Base-by-base conservation (phyloP, 2,329 filamentous ascomycete genomes). In the Ophiostoma angusticollis region DNA sequence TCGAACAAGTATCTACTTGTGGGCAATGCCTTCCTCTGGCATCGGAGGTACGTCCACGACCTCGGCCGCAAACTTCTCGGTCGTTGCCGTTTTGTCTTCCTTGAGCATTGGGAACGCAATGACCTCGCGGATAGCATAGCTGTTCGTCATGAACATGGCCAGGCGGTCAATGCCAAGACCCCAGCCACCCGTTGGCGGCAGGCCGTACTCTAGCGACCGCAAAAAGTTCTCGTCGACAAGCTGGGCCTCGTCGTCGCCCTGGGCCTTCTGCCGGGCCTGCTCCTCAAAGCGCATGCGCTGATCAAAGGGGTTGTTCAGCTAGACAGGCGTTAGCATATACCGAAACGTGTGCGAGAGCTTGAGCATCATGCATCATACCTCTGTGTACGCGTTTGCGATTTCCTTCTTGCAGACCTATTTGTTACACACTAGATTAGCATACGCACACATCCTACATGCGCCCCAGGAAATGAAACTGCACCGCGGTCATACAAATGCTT, bases 91-190 rank as follows among this genome's bases (percentile, higher is more conserved):
- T 47, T 69, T 64, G 54, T 89, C 82, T 36, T 89, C 83, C 75
- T 93, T 94, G 84, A 98, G 94, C 65, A 95, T 89, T 9, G 91
- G 91, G 76, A 98, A 98, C 8, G 89, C 78, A 46, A 96, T 65
- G 3, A 96, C 89, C 63, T 98, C 91, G 63, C 91, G 87, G 60
- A 98, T 98, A 51, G 76, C 84, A 67, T 93, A 91, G 65, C 94
- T 84, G 63, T 96, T 78, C 35, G 89, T 94, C 60, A 96, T 65
- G 73, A 58, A 58, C 48, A 55, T 53, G 39, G 42, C 44, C 36
- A 49, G 34, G 44, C 89, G 79, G 65, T 96, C 87, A 50, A 94
- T 91, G 48, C 91, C 91, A 74, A 96, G 84, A 49, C 87, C 91
- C 81, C 84, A 98, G 35, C 91, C 91, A 59, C 84, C 91, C 1